Conservation (phyloP, 768 basidiomycete species). For the Coprinopsis strossmayeri region DNA sequence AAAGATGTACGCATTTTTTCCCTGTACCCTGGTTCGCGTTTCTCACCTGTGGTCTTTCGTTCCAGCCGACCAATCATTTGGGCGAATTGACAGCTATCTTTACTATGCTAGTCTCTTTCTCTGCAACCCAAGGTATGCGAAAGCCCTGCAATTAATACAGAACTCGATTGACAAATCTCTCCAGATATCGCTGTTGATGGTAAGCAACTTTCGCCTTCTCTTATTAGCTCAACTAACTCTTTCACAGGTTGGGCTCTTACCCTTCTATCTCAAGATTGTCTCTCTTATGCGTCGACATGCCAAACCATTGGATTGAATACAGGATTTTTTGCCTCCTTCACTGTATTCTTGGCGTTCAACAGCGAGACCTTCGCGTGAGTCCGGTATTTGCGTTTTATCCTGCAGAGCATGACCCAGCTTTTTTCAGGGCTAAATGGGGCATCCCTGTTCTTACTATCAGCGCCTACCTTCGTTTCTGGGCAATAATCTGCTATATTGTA, state of each 20-base stretch:
- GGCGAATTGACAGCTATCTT: constrained; percentile 75
- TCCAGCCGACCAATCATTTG: constrained; percentile 78
- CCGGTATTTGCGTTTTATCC: not conserved
- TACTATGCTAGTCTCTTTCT: constrained; percentile 86
- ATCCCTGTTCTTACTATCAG: constrained; percentile 65
- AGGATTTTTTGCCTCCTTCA: constrained; percentile 94
- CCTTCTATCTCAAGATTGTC: constrained; percentile 83
- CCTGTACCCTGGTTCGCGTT: constrained; percentile 6
- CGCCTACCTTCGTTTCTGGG: constrained; percentile 85
- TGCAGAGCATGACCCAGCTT: not conserved
- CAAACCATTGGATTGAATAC: constrained; percentile 97
- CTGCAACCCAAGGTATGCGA: constrained; percentile 87
- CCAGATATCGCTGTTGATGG: constrained; percentile 97
- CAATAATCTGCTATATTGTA: constrained; percentile 71
- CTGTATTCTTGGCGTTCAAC: constrained; percentile 95
- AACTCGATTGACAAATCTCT: constrained; percentile 14
- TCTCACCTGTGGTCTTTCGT: constrained; percentile 9
- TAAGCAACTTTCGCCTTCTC: constrained; percentile 27
- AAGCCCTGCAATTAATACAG: not conserved
- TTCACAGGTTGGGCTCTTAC: constrained; percentile 70
- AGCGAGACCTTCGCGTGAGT: constrained; percentile 83
- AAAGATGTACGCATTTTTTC: constrained; percentile 49
- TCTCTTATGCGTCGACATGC: constrained; percentile 96
- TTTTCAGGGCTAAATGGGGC: constrained; percentile 63
- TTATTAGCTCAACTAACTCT: not conserved